A percentile compares a stretch with the other conserved stretches of the same genome.
These are phyloP conservation scores for Leptosphaerulina australis DNA, from an alignment of 2,329 filamentous ascomycete species.

Conservation along the genomic window DNA sequence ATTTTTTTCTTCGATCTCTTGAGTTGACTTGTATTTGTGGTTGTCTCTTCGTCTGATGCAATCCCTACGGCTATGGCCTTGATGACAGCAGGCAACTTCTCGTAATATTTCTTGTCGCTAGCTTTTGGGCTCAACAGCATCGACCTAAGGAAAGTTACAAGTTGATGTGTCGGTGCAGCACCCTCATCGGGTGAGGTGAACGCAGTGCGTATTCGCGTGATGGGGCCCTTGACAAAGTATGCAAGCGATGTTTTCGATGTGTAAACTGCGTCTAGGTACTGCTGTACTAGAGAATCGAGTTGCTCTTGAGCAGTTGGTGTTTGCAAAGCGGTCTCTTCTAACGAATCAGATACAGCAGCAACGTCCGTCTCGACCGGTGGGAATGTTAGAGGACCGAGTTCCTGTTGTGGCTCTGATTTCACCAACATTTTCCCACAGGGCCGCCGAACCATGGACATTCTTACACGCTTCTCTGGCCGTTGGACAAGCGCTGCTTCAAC, in stretches of 20 bases:
- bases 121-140: constrained; percentile 70
- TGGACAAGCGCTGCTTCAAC: constrained; percentile 26
- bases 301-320: constrained; percentile 42
- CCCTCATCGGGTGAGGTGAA: constrained; percentile 69
- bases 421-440: constrained; percentile 9
- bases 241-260: constrained; percentile 71
- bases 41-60: constrained; percentile 52
- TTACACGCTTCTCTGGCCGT: constrained; percentile 30
- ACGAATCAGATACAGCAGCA: not conserved
- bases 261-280: constrained; percentile 56
- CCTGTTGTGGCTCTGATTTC: constrained; percentile 10
- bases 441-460: constrained; percentile 42
- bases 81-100: constrained; percentile 69
- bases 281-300: constrained; percentile 58
- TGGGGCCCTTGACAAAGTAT: constrained; percentile 82
- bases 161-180: constrained; percentile 65
- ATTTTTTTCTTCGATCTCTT: constrained; percentile 54
- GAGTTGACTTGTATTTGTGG: constrained; percentile 37
- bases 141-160: constrained; percentile 71
- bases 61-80: constrained; percentile 59
- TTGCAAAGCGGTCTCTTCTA: constrained; percentile 11
- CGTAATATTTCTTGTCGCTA: constrained; percentile 81
- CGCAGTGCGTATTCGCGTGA: constrained; percentile 74
- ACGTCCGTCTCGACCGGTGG: not conserved
- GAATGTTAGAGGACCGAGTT: not conserved